phyloP scores from a whole-genome alignment of 129 eudicot species.

The sunflower (Helianthus annuus) region HanXRQr2.0-SUNRISE NC_035447.2:15589841-15590340 shows the following conservation, averaged over 20 bases:
- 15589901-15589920: slow-evolving; percentile 52
- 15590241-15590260: background rate
- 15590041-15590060: slow-evolving; percentile 37
- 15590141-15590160: background rate
- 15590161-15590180: background rate
- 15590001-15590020: slow-evolving; percentile 33
- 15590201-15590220: background rate
- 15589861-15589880: slow-evolving; percentile 85
- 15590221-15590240: background rate
- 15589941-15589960: slow-evolving; percentile 28
- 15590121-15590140: background rate
- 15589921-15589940: slow-evolving; percentile 47
- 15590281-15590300: background rate
- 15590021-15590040: slow-evolving; percentile 34
- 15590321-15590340: background rate
- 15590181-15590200: background rate
- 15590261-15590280: background rate
- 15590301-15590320: slow-evolving; percentile 19
- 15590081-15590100: slow-evolving; percentile 23
- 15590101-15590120: slow-evolving; percentile 38
- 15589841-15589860: slow-evolving; percentile 79
- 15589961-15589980: slow-evolving; percentile 23
- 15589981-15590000: slow-evolving; percentile 42
- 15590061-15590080: slow-evolving; percentile 56
- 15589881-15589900: slow-evolving; percentile 84